Evolutionary conservation across 2,329 filamentous ascomycete genomes (phyloP).

Genomic region (Alternaria ventricosa): DNA sequence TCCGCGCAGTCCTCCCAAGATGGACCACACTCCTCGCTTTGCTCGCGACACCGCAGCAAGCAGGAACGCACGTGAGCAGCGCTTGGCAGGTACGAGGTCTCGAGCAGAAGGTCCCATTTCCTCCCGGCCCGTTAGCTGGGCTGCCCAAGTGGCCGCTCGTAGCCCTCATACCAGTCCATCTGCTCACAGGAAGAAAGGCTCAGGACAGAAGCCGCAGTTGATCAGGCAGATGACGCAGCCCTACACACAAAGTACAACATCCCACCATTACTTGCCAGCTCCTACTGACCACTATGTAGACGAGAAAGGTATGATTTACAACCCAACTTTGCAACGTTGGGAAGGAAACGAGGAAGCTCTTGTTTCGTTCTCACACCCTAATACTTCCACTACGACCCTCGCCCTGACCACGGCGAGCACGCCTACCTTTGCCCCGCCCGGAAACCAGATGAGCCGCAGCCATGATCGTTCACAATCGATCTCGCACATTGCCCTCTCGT

Average conservation of each 20-base stretch:
- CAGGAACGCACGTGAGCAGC: slow-evolving; percentile 68
- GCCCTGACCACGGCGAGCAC: slow-evolving; percentile 49
- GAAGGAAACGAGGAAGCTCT: slow-evolving; percentile 94
- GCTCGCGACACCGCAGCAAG: slow-evolving; percentile 71
- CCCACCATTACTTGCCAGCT: slow-evolving; percentile 1
- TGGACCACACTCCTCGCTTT: slow-evolving; percentile 65
- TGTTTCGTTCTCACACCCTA: slow-evolving; percentile 69
- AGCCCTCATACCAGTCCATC: slow-evolving; percentile 59
- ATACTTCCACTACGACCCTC: slow-evolving; percentile 56
- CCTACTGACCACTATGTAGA: slow-evolving; percentile 58
- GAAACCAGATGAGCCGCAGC: slow-evolving; percentile 35
- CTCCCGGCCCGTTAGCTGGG: slow-evolving; percentile 65
- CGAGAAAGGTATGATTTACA: slow-evolving; percentile 96
- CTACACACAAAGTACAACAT: slow-evolving; percentile 76
- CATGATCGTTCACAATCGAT: slow-evolving; percentile 47
- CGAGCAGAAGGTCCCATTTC: slow-evolving; percentile 58
- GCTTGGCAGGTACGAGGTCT: slow-evolving; percentile 56
- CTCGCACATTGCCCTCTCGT: slow-evolving; percentile 52
- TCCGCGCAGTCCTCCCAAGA: slow-evolving; percentile 63
- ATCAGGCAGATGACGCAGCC: slow-evolving; percentile 84
- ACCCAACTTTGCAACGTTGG: slow-evolving; percentile 85
- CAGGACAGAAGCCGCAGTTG: slow-evolving; percentile 79
- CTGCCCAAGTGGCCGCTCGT: slow-evolving; percentile 60
- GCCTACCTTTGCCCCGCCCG: slow-evolving; percentile 47
- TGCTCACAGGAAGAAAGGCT: slow-evolving; percentile 53